Evolutionary conservation across 148 eudicot genomes (phyloP), one percentile per base, ranked within the genome.

Genomic region (Arbutus unedo): DNA sequence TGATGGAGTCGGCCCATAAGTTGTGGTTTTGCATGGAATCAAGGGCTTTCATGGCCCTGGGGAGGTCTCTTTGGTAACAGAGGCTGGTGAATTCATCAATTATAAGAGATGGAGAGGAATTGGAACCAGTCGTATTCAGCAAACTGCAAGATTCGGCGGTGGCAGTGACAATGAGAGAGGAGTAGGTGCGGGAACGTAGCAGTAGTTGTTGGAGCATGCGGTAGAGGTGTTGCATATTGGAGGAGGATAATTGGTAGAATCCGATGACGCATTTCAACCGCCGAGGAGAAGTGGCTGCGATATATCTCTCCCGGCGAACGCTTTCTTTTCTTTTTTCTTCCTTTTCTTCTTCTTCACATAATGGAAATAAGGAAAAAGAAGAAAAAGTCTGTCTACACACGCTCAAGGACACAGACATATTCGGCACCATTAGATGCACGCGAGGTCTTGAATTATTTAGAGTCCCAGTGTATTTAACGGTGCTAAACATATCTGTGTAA

Each of bases 201-300:
- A 41, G 76, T 14, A 4, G 50, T 44, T 5, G 75, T 38, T 11
- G 73, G 3, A 23, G 68, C 8, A 23, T 62, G 71, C 23, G 71
- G 41, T 25, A 10, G 68, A 21, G 41, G 68, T 62, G 68, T 31
- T 31, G 71, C 41, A 66, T 15, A 23, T 25, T 66, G 43, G 25
- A 66, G 4, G 71, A 66, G 16, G 71, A 10, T 31, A 1, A 31
- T 31, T 31, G 38, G 38, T 1, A 31, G 38, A 31, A 31, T 31
- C 38, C 38, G 38, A 31, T 31, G 5, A 25, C 8, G 16, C 71
- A 21, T 66, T 66, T 66, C 71, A 66, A 66, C 71, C 80, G 89
- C 92, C 78, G 84, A 83, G 87, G 94, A 91, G 56, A 85, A 86
- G 0, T 90, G 94, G 38, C 93, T 93, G 38, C 38, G 0, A 31